Conservation (phyloP, 352 stramenopile species). For the Phytophthora tubulina region DNA sequence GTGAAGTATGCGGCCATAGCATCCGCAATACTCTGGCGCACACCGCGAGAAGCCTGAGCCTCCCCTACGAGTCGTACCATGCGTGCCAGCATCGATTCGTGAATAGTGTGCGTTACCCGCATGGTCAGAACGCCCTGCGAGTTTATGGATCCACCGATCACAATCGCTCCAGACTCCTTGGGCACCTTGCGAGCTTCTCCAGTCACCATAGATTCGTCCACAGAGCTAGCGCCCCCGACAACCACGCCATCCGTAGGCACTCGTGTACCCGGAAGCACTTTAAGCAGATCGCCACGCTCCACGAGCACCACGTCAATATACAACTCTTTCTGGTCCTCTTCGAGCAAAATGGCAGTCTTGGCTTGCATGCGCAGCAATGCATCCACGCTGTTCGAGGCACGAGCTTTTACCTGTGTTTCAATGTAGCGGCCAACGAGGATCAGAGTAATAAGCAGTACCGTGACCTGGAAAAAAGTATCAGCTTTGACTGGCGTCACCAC, state of each 20-base stretch:
- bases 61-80: conserved; percentile 82
- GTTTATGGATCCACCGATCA: conserved; percentile 83
- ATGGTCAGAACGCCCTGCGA: conserved; percentile 72
- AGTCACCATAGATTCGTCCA: conserved; percentile 86
- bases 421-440: conserved; percentile 84
- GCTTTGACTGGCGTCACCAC: conserved; percentile 27
- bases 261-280: conserved; percentile 72
- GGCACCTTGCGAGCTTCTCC: conserved; percentile 75
- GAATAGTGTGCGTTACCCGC: conserved; percentile 76
- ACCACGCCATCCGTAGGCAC: conserved; percentile 82
- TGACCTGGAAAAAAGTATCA: conserved; percentile 84
- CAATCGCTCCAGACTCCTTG: conserved; percentile 63
- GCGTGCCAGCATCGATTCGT: conserved; percentile 80
- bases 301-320: conserved; percentile 86
- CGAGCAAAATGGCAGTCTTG: conserved; percentile 92
- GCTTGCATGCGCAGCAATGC: conserved; percentile 75
- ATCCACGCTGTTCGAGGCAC: conserved; percentile 75
- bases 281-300: conserved; percentile 72
- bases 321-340: conserved; percentile 59
- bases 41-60: conserved; percentile 70
- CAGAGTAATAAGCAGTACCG: conserved; percentile 70
- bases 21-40: conserved; percentile 74
- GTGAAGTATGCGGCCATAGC: conserved; percentile 78
- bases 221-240: conserved; percentile 64
- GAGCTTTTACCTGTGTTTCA: conserved; percentile 75